Evolutionary conservation across 768 basidiomycete species (phyloP).

Genomic region (Lactarius quietus): DNA sequence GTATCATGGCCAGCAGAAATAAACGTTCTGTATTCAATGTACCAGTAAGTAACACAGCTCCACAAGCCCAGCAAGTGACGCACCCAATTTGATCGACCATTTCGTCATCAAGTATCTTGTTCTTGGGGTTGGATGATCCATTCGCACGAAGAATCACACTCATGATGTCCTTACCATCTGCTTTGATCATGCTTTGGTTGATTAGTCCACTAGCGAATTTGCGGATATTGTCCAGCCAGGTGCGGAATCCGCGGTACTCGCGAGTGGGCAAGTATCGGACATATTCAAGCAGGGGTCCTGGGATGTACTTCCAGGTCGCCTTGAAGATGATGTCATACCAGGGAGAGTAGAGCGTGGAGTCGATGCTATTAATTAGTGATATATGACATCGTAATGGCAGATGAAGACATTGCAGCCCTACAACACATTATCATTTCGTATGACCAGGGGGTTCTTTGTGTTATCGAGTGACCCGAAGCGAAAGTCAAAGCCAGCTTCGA

Average conservation of each 20-base stretch:
- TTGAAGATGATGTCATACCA: slow-evolving; percentile 3
- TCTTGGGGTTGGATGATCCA: neutral
- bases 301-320: neutral
- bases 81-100: neutral
- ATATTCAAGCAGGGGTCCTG: no score
- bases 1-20: neutral
- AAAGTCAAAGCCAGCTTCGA: slow-evolving; percentile 29
- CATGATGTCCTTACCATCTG: neutral
- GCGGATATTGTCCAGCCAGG: no score
- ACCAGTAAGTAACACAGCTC: neutral
- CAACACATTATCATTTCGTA: slow-evolving; percentile 13
- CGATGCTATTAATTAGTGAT: neutral
- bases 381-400: neutral
- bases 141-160: slow-evolving; percentile 5
- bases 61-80: neutral
- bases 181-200: no score
- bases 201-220: no score
- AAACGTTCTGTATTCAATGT: neutral
- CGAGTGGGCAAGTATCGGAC: no score
- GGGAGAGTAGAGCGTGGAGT: slow-evolving; percentile 2
- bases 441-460: slow-evolving; percentile 25
- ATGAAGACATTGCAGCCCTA: no score
- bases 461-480: slow-evolving; percentile 30
- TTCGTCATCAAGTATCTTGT: neutral
- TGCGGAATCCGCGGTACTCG: no score